Base-by-base conservation (phyloP, 2,329 filamentous ascomycete species). In the Beauveria bassiana region DNA sequence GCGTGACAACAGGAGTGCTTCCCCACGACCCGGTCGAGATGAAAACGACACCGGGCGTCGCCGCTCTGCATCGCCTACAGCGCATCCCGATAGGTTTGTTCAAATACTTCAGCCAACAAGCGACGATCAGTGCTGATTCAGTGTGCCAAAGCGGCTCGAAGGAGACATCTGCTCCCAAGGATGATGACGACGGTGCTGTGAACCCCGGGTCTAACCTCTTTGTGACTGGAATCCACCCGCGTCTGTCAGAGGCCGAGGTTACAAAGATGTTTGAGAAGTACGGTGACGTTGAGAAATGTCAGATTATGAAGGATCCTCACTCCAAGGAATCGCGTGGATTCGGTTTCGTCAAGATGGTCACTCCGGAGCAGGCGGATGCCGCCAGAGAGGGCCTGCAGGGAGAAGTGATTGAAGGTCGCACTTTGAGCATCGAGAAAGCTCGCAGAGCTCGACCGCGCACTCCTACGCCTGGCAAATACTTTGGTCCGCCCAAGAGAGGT, bases 251-350 rank as follows among this genome's bases (percentile, higher is more conserved):
- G 76, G 84, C 87, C 18, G 95, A 98, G 73, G 91, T 99, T 64
- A 89, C 90, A 60, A 92, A 92, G 74, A 87, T 99, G 67, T 99
- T 99, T 72, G 92, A 97, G 79, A 99, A 98, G 79, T 98, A 98
- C 71, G 95, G 95, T 68, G 92, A 96, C 73, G 95, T 99, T 58
- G 93, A 98, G 79, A 98, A 96, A 79, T 98, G 93, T 81, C 96
- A 97, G 76, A 99, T 99, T 79, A 99, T 99, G 95, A 87, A 93
- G 72, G 95, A 99, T 73, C 95, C 95, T 65, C 95, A 99, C 77
- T 96, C 91, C 71, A 96, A 96, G 79, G 95, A 99, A 78, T 98
- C 93, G 69, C 95, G 95, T 77, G 95, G 95, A 67, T 99, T 99
- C 68, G 95, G 95, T 61, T 99, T 99, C 79, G 95, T 99, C 74